Base-by-base conservation (phyloP, 257 asterid species). In the Cynanchum wilfordii region DNA sequence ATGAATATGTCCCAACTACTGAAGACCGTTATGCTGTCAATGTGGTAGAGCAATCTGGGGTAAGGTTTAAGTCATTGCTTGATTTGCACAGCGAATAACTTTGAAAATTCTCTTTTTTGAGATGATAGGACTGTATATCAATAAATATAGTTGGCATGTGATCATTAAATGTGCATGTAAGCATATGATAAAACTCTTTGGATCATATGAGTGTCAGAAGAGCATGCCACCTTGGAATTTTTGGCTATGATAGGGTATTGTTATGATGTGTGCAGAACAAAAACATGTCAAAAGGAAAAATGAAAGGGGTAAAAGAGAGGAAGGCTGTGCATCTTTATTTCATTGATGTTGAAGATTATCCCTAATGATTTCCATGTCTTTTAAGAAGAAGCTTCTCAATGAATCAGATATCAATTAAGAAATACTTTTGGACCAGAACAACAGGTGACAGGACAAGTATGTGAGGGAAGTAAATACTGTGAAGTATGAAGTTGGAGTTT, bases 11-110 rank as follows among this genome's bases (percentile, higher is more conserved):
- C 79, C 80, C 95, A 62, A 87, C 95, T 69, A 80, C 86, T 70
- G 83, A 58, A 63, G 86, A 86, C 59, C 81, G 79, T 72, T 94
- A 88, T 79, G 88, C 89, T 73, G 96, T 86, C 76, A 92, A 88
- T 80, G 84, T 82, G 74, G 82, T 91, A 62, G 90, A 90, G 16
- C 90, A 82, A 76, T 83, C 89, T 44, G 66, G 80, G 72, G 99
- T 91, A 86, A 84, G 91, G 81, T 65, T 55, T 30, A 15, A 51
- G 50, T 51, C 55, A 29, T 77, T 17, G 65, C 65, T 64, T 33
- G 68, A 42, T 54, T 59, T 36, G 10, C 22, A 6, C 40, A 40
- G 22, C 7, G 40, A 30, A 16, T 16, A 63, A 19, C 68, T 62
- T 29, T 15, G 44, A 62, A 62, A 25, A 58, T 27, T 36, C 20